phyloP scores from a whole-genome alignment of 1,139 yeast genomes.

The Petasospora fabianii region DNA sequence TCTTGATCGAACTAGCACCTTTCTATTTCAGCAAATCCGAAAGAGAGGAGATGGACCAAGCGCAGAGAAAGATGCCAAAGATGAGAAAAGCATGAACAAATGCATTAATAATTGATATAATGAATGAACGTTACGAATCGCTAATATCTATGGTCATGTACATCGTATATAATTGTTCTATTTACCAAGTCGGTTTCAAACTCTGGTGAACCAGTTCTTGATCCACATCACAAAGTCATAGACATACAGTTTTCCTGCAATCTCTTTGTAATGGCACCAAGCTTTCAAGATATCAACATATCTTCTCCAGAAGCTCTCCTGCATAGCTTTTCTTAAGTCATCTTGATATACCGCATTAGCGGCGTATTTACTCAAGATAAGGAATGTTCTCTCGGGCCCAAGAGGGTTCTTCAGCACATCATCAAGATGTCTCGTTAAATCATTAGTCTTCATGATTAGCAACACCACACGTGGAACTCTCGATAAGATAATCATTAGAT shows the following conservation, averaged over 20 bases:
- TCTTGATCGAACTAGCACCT: slow-evolving; percentile 64
- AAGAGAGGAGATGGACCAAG: slow-evolving; percentile 19
- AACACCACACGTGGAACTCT: slow-evolving; percentile 82
- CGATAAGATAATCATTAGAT: slow-evolving; percentile 76
- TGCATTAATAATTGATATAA: no score
- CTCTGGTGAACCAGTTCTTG: slow-evolving; percentile 23
- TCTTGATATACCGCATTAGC: slow-evolving; percentile 76
- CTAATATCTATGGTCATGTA: no score
- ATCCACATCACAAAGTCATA: slow-evolving; percentile 47
- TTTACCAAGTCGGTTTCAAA: no score
- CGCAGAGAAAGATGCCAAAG: slow-evolving; percentile 21
- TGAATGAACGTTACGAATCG: no score
- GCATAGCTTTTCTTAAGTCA: slow-evolving; percentile 35
- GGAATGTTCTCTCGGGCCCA: slow-evolving; percentile 84
- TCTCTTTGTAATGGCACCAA: slow-evolving; percentile 50
- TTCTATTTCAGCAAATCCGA: slow-evolving; percentile 41
- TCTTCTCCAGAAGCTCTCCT: slow-evolving; percentile 2
- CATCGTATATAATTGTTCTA: no score
- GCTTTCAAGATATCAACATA: slow-evolving; percentile 33
- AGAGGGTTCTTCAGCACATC: slow-evolving; percentile 78
- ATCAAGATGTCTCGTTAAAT: slow-evolving; percentile 83
- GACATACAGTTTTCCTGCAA: slow-evolving; percentile 49
- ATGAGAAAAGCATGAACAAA: slow-evolving; percentile 8
- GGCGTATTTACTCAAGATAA: slow-evolving; percentile 88
- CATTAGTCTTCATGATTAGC: slow-evolving; percentile 88